Percentiles rank a stretch among this genome's conserved stretches.
These are phyloP conservation scores for Podaxis pistillaris DNA, from an alignment of 768 basidiomycete species.

Conservation along the genomic window DNA sequence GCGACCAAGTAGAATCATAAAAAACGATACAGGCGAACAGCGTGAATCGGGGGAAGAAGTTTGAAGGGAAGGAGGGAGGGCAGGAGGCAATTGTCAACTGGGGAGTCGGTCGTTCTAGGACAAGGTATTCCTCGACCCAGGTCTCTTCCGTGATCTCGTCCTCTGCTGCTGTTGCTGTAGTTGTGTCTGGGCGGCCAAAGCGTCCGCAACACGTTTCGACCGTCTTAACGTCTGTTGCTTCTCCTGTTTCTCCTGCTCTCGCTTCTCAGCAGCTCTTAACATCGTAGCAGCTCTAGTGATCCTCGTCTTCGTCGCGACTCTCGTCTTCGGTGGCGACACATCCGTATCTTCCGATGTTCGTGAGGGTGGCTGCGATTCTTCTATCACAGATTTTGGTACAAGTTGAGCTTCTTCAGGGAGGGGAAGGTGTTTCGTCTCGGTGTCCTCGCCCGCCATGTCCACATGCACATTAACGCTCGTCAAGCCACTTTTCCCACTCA, in stretches of 20 bases:
- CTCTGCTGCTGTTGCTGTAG: slow-evolving; percentile 29
- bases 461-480: background rate
- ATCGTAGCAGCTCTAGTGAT: slow-evolving; percentile 7
- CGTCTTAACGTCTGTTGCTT: slow-evolving; percentile 43
- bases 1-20: slow-evolving; percentile 6
- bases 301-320: background rate
- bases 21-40: slow-evolving; percentile 12
- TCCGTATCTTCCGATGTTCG: background rate
- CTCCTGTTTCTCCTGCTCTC: slow-evolving; percentile 4
- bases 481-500: background rate
- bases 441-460: background rate
- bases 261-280: slow-evolving; percentile 2
- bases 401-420: background rate
- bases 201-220: slow-evolving; percentile 69
- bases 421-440: background rate
- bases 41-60: background rate
- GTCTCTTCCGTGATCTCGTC: slow-evolving; percentile 27
- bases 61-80: background rate
- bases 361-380: background rate
- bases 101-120: slow-evolving; percentile 23
- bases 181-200: slow-evolving; percentile 48
- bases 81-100: background rate
- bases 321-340: background rate
- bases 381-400: background rate
- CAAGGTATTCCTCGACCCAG: slow-evolving; percentile 38